A percentile compares a stretch with the other conserved stretches of the same genome.
Conservation (phyloP, 495 filamentous ascomycete genomes). For the Peziza echinospora region DNA sequence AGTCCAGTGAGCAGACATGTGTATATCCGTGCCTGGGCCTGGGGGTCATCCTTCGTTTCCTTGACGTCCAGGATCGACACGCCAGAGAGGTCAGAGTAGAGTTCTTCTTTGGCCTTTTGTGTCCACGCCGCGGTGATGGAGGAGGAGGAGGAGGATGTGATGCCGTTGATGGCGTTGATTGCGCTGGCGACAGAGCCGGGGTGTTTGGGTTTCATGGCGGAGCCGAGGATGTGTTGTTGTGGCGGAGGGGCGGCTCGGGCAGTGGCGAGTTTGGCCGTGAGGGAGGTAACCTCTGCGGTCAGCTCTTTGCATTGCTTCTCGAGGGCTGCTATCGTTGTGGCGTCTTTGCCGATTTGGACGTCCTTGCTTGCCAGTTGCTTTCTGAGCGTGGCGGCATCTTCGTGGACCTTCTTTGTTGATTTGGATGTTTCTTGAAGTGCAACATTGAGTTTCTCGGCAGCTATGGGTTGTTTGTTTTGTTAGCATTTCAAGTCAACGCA, state of each 20-base stretch:
- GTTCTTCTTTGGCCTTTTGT: background rate
- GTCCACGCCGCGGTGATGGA: background rate
- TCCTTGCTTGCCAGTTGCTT: background rate
- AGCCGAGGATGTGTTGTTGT: background rate
- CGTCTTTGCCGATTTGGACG: too few relatives aligned
- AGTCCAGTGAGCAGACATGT: background rate
- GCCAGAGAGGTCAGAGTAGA: background rate
- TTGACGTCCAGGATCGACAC: background rate
- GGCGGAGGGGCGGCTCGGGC: background rate
- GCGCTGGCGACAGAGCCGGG: background rate
- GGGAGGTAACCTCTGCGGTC: background rate
- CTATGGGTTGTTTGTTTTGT: background rate
- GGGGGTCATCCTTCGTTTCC: background rate
- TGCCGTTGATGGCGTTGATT: background rate
- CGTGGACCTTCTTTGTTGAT: background rate
- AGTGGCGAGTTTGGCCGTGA: background rate
- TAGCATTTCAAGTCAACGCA: too few relatives aligned
- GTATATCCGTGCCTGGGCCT: background rate
- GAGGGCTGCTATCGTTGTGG: background rate
- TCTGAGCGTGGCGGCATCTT: background rate
- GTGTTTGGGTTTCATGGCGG: background rate
- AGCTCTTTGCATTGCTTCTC: background rate
- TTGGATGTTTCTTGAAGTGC: background rate
- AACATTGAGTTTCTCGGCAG: background rate
- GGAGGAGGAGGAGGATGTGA: background rate